Evolutionary conservation across 2,329 filamentous ascomycete genomes (phyloP), one percentile per base, ranked within the genome.

Genomic region (Aspergillus luchuensis): DNA sequence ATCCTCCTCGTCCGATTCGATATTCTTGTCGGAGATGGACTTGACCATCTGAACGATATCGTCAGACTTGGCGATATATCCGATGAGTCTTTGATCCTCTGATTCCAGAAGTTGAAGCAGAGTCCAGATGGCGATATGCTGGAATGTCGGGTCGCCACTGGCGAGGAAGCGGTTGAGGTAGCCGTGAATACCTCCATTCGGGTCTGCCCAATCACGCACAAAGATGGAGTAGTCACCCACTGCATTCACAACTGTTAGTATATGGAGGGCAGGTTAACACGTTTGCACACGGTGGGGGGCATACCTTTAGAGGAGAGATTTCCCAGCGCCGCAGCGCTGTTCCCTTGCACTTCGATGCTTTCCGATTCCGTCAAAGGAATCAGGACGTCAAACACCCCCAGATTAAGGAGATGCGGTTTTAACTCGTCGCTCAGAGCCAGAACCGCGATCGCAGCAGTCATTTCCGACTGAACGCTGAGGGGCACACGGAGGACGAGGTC

Each of bases 121-220:
- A 1, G 95, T 99, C 95, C 95, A 99, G 65, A 98, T 97, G 54
- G 95, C 95, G 72, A 99, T 99, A 75, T 99, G 95, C 78, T 99
- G 95, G 83, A 99, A 99, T 0, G 95, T 99, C 0, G 95, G 89
- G 73, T 99, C 95, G 43, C 93, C 94, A 65, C 92, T 97, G 48
- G 91, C 91, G 17, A 99, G 84, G 82, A 99, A 99, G 57, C 94
- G 89, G 69, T 89, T 91, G 38, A 99, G 84, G 73, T 99, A 99
- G 57, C 95, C 95, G 73, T 97, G 93, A 63, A 99, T 97, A 49
- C 95, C 95, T 49, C 92, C 95, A 63, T 92, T 90, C 2, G 95
- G 95, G 70, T 96, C 89, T 17, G 85, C 88, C 95, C 95, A 99
- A 76, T 96, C 91, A 68, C 92, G 89, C 43, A 97, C 89, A 74